Percentiles rank a stretch among this genome's conserved stretches.
Evolutionary conservation across 495 filamentous ascomycete species (phyloP).

Genomic region (Penicillium herquei): DNA sequence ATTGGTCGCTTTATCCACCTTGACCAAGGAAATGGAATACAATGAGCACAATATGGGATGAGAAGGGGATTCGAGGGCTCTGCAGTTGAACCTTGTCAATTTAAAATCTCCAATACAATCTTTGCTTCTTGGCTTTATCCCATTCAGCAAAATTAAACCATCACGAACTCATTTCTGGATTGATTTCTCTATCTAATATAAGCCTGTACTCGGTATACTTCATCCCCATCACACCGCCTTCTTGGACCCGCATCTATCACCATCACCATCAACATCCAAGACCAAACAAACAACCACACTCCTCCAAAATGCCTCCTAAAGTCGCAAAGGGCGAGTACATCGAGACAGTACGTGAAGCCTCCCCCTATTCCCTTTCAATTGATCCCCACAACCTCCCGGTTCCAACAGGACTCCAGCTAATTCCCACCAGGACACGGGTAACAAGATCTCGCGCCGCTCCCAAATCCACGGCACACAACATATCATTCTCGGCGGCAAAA

Average conservation of each 20-base stretch:
- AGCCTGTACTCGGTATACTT: too few species aligned
- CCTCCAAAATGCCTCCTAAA: constrained; percentile 66
- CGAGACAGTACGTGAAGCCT: constrained; percentile 67
- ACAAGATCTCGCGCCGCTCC: constrained; percentile 92
- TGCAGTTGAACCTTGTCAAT: too few species aligned
- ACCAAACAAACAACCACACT: neutral
- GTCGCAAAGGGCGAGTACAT: constrained; percentile 87
- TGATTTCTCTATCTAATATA: too few species aligned
- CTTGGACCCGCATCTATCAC: constrained; percentile 2
- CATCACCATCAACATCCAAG: constrained; percentile 1
- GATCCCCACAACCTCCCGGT: neutral
- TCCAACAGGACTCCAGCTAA: constrained; percentile 1
- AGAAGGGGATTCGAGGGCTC: too few species aligned
- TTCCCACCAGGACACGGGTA: constrained; percentile 79
- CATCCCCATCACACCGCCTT: constrained; percentile 11
- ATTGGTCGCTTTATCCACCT: too few species aligned
- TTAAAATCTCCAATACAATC: too few species aligned
- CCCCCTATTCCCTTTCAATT: neutral
- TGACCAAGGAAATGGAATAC: too few species aligned
- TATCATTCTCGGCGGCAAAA: constrained; percentile 95
- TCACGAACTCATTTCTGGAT: too few species aligned
- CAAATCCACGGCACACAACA: constrained; percentile 92
- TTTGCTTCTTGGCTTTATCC: too few species aligned
- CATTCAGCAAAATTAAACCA: too few species aligned
- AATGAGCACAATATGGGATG: too few species aligned